These are phyloP conservation scores for Paecilomyces sp. DNA, from an alignment of 2,329 filamentous ascomycete species.

Conservation along the genomic window DNA sequence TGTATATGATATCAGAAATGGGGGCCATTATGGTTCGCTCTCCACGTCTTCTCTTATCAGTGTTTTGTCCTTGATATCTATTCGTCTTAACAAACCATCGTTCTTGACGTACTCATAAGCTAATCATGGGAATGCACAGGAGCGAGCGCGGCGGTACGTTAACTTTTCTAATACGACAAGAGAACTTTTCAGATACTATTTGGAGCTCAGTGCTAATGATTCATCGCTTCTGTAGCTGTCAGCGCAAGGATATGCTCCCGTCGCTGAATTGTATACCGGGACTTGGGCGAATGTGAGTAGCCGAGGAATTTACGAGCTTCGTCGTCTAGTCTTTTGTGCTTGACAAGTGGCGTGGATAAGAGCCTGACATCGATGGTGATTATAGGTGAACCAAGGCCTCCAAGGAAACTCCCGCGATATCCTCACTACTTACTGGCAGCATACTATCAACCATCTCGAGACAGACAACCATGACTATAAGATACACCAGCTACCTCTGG, in stretches of 20 bases:
- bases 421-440: conserved; percentile 97
- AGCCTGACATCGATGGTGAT: conserved; percentile 15
- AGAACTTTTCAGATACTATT: not conserved
- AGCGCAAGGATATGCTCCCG: conserved; percentile 79
- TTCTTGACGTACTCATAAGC: not conserved
- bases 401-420: conserved; percentile 93
- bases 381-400: conserved; percentile 86
- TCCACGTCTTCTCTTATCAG: conserved; percentile 4
- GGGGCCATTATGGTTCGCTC: conserved; percentile 67
- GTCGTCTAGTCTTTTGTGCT: not conserved
- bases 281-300: conserved; percentile 83
- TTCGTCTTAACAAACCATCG: not conserved
- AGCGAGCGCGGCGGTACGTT: conserved; percentile 60
- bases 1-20: conserved; percentile 66
- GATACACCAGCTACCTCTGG: conserved; percentile 88
- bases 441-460: conserved; percentile 93
- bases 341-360: not conserved
- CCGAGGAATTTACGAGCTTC: not conserved
- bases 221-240: conserved; percentile 57
- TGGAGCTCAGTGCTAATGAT: conserved; percentile 14
- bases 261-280: conserved; percentile 82
- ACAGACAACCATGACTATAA: conserved; percentile 97
- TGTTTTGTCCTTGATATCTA: conserved; percentile 1
- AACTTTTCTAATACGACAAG: not conserved
- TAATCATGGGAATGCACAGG: conserved; percentile 37